Evolutionary conservation across 345 rosid species (phyloP).

Genomic region (Gynandropsis gynandra): DNA sequence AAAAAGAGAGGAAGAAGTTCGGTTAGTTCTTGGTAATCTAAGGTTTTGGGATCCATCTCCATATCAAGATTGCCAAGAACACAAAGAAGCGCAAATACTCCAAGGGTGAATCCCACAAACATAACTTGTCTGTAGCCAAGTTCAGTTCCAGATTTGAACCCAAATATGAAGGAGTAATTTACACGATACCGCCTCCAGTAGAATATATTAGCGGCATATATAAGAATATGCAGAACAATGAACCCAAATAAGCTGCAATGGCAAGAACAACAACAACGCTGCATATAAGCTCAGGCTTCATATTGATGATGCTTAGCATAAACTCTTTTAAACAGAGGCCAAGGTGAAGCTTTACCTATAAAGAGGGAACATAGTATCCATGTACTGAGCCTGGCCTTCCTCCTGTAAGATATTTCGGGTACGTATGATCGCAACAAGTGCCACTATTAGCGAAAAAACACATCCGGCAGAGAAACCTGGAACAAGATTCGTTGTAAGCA

Average conservation of each 20-base stretch:
- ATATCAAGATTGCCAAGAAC: constrained; percentile 41
- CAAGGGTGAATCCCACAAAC: constrained; percentile 36
- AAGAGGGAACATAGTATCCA: constrained; percentile 57
- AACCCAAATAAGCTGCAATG: constrained; percentile 39
- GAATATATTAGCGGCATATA: constrained; percentile 39
- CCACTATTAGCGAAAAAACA: constrained; percentile 37
- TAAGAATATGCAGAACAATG: constrained; percentile 38
- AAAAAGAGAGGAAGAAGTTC: constrained; percentile 43
- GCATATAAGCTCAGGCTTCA: neutral
- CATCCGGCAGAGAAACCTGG: constrained; percentile 60
- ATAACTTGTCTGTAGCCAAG: constrained; percentile 39
- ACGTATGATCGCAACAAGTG: constrained; percentile 34
- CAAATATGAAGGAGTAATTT: constrained; percentile 45
- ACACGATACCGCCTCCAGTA: constrained; percentile 44
- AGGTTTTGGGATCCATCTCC: constrained; percentile 45
- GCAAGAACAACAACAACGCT: neutral
- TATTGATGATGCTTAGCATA: neutral
- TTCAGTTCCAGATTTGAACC: constrained; percentile 42
- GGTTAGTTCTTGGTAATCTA: constrained; percentile 34
- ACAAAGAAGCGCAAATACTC: constrained; percentile 34
- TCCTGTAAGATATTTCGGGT: constrained; percentile 30
- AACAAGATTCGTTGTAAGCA: constrained; percentile 2
- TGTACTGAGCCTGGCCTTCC: constrained; percentile 31
- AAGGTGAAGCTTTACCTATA: constrained; percentile 34
- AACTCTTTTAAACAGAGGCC: neutral